Evolutionary conservation across 768 basidiomycete genomes (phyloP), one percentile per base, ranked within the genome.

Genomic region (Thelephora ganbajun): DNA sequence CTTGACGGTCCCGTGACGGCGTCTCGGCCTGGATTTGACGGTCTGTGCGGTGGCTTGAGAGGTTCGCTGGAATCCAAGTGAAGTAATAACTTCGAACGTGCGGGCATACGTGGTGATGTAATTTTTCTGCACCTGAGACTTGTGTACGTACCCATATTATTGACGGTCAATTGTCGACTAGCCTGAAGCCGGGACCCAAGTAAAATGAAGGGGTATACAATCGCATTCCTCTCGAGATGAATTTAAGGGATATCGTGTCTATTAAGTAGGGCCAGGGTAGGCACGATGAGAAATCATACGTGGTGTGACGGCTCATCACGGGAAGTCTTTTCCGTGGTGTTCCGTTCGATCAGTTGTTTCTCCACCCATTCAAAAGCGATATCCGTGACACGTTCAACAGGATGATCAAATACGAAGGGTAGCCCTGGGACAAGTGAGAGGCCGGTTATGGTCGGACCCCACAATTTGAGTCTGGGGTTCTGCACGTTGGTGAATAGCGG

Each of bases 321-420:
- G 26, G 26, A 30, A 52, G 46, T 67, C 59, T 51, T 58, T 58
- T 43, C 60, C 58, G 48, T 57, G 52, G 54, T 50, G 48, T 65
- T 60, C 18, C 63, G 59, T 44, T 72, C 69, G 26, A 75, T 68
- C 14, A 79, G 54, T 53, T 71, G 71, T 52, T 73, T 63, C 59
- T 76, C 73, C 33, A 84, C 71, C 79, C 80, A 83, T 50, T 80
- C 76, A 55, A 87, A 88, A 9, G 70, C 74, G 22, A 59, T 60
- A 41, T 88, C 83, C 0, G 82, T 81, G 34, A 63, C 78, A 16
- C 72, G 67, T 61, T 88, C 86, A 16, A 88, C 83, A 0, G 86
- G 85, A 55, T 84, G 79, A 62, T 88, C 86, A 57, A 76, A 90
- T 12, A 88, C 61, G 56, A 77, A 87, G 1, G 86, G 86, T 13